These are phyloP conservation scores for Calamus simplicifolius DNA, from an alignment of 176 grass and related monocot species.

Conservation along the genomic window DNA sequence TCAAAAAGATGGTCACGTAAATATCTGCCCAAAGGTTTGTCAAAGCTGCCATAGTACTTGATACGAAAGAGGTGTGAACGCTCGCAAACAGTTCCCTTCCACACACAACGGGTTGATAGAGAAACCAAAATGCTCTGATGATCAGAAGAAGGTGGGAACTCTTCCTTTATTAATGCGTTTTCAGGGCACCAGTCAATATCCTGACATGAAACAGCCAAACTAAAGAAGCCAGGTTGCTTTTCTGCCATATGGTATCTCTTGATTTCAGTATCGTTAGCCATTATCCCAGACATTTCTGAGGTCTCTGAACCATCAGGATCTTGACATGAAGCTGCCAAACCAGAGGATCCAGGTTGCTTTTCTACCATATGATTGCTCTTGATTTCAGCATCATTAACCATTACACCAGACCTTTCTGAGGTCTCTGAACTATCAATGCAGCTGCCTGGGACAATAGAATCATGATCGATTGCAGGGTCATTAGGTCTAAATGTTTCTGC, in stretches of 20 bases:
- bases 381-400: conserved; percentile 22
- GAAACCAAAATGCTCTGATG: conserved; percentile 94
- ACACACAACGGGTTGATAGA: conserved; percentile 79
- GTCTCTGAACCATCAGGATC: conserved; percentile 9
- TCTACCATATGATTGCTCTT: conserved; percentile 16
- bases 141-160: conserved; percentile 54
- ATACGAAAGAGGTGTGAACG: conserved; percentile 87
- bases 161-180: conserved; percentile 48
- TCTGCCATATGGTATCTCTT: conserved; percentile 13
- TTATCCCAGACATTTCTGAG: conserved; percentile 21
- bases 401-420: conserved; percentile 23
- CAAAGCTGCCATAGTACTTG: conserved; percentile 92
- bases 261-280: conserved; percentile 22
- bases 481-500: conserved; percentile 23
- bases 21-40: conserved; percentile 87
- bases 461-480: conserved; percentile 10
- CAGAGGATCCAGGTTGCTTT: conserved; percentile 27
- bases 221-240: conserved; percentile 28
- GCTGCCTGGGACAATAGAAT: conserved; percentile 25
- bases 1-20: conserved; percentile 82
- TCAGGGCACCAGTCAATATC: conserved; percentile 38
- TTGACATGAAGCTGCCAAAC: conserved; percentile 29
- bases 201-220: conserved; percentile 27
- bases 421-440: conserved; percentile 16
- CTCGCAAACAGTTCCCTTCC: conserved; percentile 90